A percentile compares a stretch with the other conserved stretches of the same genome.
phyloP scores from a whole-genome alignment of 2,329 filamentous ascomycete species.

The Nothomitra cinnamomea region DNA sequence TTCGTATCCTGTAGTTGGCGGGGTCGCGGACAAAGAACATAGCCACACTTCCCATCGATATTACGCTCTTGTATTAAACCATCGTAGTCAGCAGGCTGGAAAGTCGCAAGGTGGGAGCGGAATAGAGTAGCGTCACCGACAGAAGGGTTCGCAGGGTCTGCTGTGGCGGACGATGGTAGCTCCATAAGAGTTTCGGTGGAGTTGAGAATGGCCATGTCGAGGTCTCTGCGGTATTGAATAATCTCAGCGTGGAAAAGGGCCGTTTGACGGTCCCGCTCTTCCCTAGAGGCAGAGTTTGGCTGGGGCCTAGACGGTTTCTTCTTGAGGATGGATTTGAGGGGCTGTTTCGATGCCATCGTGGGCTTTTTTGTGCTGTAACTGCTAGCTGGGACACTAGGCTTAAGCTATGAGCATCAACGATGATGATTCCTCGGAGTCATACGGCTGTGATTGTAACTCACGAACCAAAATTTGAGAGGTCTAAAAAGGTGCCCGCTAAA shows the following conservation, averaged over 20 bases:
- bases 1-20: constrained; percentile 37
- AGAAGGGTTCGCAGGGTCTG: constrained; percentile 35
- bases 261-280: constrained; percentile 32
- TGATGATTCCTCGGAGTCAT: background rate
- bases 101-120: constrained; percentile 47
- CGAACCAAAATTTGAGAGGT: too few relatives aligned
- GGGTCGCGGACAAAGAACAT: constrained; percentile 56
- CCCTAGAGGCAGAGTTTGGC: constrained; percentile 26
- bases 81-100: constrained; percentile 81
- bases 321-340: constrained; percentile 44
- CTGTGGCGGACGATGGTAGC: constrained; percentile 34
- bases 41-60: constrained; percentile 66
- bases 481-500: background rate
- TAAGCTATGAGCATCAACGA: too few relatives aligned
- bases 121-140: constrained; percentile 47
- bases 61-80: constrained; percentile 80
- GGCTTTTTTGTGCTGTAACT: background rate
- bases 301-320: constrained; percentile 31
- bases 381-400: background rate
- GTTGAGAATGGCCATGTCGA: constrained; percentile 57
- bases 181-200: constrained; percentile 55
- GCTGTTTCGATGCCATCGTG: constrained; percentile 8
- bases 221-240: constrained; percentile 66
- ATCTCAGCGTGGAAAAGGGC: constrained; percentile 70
- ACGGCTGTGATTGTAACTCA: background rate